A percentile compares a stretch with the other conserved stretches of the same genome.
Conservation (phyloP, 306 rosid genomes). For the Cajanus cajan region DNA sequence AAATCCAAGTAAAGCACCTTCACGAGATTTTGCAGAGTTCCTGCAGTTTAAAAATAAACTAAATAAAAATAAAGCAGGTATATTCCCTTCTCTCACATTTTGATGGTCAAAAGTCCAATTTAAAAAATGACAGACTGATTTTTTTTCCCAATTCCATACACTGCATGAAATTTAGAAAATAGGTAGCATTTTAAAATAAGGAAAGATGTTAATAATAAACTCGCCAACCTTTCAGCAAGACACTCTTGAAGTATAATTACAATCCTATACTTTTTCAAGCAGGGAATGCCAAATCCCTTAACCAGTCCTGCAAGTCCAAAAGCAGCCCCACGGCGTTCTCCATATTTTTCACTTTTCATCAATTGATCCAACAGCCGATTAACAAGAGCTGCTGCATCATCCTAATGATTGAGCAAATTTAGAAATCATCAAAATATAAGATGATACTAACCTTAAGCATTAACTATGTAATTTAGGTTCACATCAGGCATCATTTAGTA, state of each 20-base stretch:
- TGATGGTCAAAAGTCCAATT: background rate
- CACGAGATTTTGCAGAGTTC: conserved; percentile 91
- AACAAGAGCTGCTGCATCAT: conserved; percentile 78
- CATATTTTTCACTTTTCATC: conserved; percentile 91
- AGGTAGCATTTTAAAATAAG: background rate
- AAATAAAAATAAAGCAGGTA: background rate
- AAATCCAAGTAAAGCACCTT: conserved; percentile 93
- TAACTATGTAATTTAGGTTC: background rate
- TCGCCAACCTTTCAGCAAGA: conserved; percentile 77
- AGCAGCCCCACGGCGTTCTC: conserved; percentile 98
- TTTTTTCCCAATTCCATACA: background rate
- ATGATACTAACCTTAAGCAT: background rate
- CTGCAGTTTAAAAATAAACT: conserved; percentile 46
- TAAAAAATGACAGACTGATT: background rate
- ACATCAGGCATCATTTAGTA: background rate
- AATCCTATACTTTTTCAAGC: conserved; percentile 78
- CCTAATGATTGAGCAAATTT: conserved; percentile 46
- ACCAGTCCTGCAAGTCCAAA: conserved; percentile 97
- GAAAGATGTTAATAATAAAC: background rate
- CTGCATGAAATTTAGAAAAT: background rate
- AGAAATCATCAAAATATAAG: conserved; percentile 1
- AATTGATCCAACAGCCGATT: conserved; percentile 76
- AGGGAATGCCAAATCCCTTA: conserved; percentile 85
- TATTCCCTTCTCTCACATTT: background rate
- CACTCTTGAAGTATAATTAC: conserved; percentile 67